Evolutionary conservation across 2,329 filamentous ascomycete genomes (phyloP).

Genomic region (Sarocladium strictum): DNA sequence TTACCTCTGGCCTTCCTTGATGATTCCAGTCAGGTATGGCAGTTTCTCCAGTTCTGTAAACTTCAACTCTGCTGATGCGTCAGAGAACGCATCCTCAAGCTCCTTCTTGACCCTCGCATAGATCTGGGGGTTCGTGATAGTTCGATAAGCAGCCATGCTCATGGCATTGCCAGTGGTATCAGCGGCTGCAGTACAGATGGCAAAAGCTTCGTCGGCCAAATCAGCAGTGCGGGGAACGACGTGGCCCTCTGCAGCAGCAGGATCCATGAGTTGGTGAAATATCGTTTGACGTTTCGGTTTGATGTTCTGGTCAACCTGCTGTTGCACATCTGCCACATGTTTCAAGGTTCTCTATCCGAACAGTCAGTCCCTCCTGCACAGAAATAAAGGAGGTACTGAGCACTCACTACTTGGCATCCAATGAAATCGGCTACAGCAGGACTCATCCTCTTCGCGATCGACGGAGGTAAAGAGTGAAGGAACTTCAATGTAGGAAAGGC

Average conservation of each 20-base stretch:
- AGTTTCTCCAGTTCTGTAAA: conserved; percentile 5
- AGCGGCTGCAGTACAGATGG: conserved; percentile 2
- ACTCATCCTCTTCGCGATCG: not conserved
- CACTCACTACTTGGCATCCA: conserved; percentile 2
- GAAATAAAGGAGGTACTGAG: not conserved
- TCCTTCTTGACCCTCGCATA: conserved; percentile 7
- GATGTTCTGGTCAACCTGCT: conserved; percentile 2
- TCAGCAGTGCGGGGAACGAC: not conserved
- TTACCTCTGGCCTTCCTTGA: conserved; percentile 6
- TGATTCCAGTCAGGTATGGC: conserved; percentile 5
- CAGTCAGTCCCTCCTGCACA: not conserved
- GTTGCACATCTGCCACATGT: not conserved
- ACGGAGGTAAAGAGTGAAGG: not conserved
- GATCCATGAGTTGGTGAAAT: conserved; percentile 4
- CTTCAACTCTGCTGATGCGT: not conserved
- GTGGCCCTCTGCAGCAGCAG: not conserved
- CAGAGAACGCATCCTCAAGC: not conserved
- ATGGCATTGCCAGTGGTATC: conserved; percentile 7
- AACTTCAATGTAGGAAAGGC: not conserved
- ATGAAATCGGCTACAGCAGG: conserved; percentile 2
- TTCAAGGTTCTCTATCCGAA: not conserved
- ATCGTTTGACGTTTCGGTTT: not conserved
- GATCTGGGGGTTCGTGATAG: conserved; percentile 3
- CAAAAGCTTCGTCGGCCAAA: conserved; percentile 3
- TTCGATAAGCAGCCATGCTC: conserved; percentile 3